phyloP scores from a whole-genome alignment of 352 stramenopile genomes.

The Phytophthora hibernalis region DNA sequence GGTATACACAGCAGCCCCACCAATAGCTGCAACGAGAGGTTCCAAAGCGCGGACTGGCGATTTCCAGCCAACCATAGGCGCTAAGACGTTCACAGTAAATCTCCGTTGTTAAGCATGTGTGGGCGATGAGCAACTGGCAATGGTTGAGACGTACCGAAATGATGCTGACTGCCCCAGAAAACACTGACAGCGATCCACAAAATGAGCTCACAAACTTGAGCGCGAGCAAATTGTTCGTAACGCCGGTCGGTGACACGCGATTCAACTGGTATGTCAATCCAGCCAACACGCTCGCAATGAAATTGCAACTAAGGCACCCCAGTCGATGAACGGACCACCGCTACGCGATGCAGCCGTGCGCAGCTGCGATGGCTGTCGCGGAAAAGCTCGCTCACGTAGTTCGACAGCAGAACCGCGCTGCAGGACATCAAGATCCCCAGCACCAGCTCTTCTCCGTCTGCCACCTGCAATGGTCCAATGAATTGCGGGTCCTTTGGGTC shows the following conservation, averaged over 20 bases:
- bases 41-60: constrained; percentile 55
- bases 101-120: neutral
- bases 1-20: constrained; percentile 65
- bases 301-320: constrained; percentile 68
- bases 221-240: constrained; percentile 66
- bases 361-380: constrained; percentile 19
- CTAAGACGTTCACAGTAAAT: constrained; percentile 23
- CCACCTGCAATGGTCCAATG: constrained; percentile 62
- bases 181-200: constrained; percentile 73
- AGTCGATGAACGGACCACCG: constrained; percentile 49
- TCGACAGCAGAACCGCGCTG: constrained; percentile 61
- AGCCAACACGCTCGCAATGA: constrained; percentile 52
- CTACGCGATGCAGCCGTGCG: constrained; percentile 23
- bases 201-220: constrained; percentile 86
- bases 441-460: constrained; percentile 69
- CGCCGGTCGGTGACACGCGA: constrained; percentile 42
- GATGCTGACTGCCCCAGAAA: constrained; percentile 63
- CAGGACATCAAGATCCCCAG: constrained; percentile 82
- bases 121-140: neutral
- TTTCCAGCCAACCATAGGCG: constrained; percentile 57
- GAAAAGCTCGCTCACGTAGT: constrained; percentile 52
- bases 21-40: constrained; percentile 53
- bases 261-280: constrained; percentile 62
- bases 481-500: constrained; percentile 86
- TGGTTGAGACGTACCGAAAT: constrained; percentile 45